Evolutionary conservation across 768 basidiomycete genomes (phyloP).

Genomic region (Pleurotus djamor): DNA sequence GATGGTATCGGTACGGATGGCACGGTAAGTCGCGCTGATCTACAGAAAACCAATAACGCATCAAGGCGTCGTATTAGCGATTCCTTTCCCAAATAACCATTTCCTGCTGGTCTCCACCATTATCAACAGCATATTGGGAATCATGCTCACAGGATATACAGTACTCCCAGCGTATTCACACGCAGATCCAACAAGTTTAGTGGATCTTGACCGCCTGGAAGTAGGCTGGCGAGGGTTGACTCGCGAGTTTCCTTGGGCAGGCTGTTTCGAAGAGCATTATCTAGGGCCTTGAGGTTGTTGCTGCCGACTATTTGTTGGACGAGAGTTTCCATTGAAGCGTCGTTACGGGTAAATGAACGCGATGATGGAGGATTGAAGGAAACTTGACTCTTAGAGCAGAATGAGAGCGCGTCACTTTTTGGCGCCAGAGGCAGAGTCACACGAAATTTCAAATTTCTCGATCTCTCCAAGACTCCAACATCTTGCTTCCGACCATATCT

Average conservation of each 20-base stretch:
- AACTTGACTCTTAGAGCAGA: not conserved
- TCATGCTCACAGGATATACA: constrained; percentile 69
- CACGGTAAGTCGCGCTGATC: constrained; percentile 56
- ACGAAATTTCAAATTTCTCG: not conserved
- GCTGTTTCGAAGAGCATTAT: constrained; percentile 40
- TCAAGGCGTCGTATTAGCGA: not conserved
- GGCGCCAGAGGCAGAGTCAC: no score
- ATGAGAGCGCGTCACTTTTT: no score
- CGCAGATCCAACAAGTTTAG: constrained; percentile 52
- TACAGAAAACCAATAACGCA: constrained; percentile 20
- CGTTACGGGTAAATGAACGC: constrained; percentile 20
- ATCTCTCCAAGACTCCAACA: not conserved
- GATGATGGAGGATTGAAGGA: not conserved
- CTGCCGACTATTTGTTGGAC: constrained; percentile 45
- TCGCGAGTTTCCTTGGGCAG: constrained; percentile 61
- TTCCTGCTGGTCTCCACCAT: not conserved
- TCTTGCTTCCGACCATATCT: not conserved
- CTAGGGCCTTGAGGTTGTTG: constrained; percentile 31
- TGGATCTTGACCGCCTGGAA: constrained; percentile 68
- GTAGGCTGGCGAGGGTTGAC: constrained; percentile 46
- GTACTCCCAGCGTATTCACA: constrained; percentile 58
- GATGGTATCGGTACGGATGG: constrained; percentile 37
- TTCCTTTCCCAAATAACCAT: no score
- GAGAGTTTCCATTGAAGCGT: constrained; percentile 30
- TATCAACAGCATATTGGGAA: not conserved